A percentile compares a stretch with the other conserved stretches of the same genome.
Evolutionary conservation across 1,139 yeast species (phyloP).

Genomic region (Magnusiomyces magnusii): DNA sequence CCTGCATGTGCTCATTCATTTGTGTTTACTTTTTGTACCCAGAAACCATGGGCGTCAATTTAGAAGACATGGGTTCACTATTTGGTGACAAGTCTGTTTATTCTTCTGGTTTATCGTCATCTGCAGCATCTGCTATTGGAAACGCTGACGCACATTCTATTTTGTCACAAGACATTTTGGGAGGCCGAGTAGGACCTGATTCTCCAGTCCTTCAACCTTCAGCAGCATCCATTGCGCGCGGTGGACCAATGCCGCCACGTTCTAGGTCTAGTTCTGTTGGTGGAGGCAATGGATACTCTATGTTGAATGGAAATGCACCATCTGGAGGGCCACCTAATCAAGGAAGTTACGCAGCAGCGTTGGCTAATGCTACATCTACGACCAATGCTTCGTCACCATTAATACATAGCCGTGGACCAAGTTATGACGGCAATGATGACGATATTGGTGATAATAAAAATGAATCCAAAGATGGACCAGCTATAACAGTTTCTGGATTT

Average conservation of each 20-base stretch:
- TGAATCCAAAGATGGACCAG: background rate
- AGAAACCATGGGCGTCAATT: slow-evolving; percentile 80
- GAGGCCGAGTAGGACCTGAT: slow-evolving; percentile 13
- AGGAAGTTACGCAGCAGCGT: background rate
- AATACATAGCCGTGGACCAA: background rate
- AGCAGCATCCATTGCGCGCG: slow-evolving; percentile 26
- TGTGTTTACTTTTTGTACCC: slow-evolving; percentile 68
- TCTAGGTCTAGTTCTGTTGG: background rate
- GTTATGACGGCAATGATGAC: background rate
- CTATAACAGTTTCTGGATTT: background rate
- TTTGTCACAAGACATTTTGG: slow-evolving; percentile 11
- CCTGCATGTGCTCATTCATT: slow-evolving; percentile 64
- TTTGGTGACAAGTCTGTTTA: slow-evolving; percentile 54
- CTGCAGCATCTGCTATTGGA: slow-evolving; percentile 15
- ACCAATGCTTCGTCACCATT: background rate
- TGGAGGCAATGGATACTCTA: background rate
- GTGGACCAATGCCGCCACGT: background rate
- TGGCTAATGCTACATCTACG: background rate
- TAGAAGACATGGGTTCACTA: slow-evolving; percentile 82
- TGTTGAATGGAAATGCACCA: background rate
- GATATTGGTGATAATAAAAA: background rate
- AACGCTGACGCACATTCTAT: slow-evolving; percentile 21
- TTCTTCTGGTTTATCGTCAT: slow-evolving; percentile 26
- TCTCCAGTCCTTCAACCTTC: slow-evolving; percentile 25
- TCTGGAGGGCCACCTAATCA: background rate